Percentiles rank a stretch among this genome's conserved stretches.
These are phyloP conservation scores for Colletotrichum magnum DNA, from an alignment of 2,329 filamentous ascomycete species.

Conservation along the genomic window DNA sequence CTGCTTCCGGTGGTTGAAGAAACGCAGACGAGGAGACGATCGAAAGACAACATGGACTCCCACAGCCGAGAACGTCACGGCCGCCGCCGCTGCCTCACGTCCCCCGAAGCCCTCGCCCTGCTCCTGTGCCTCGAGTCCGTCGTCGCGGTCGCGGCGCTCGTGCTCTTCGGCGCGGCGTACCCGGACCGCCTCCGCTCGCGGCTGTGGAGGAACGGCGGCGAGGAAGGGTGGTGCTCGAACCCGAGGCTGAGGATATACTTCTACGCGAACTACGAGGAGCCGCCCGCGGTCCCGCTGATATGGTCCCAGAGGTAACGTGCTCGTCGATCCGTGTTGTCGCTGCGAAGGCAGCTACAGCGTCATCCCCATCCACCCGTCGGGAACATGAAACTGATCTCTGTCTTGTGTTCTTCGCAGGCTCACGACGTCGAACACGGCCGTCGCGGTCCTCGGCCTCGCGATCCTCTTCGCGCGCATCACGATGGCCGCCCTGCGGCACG, in stretches of 20 bases:
- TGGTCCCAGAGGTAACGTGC: slow-evolving; percentile 46
- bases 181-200: slow-evolving; percentile 44
- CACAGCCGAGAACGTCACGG: too few species aligned
- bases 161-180: slow-evolving; percentile 45
- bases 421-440: slow-evolving; percentile 47
- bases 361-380: too few species aligned
- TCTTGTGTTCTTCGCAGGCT: slow-evolving; percentile 39
- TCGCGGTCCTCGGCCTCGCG: slow-evolving; percentile 48
- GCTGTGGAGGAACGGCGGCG: slow-evolving; percentile 48
- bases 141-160: slow-evolving; percentile 30
- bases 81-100: not conserved
- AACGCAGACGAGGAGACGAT: not conserved
- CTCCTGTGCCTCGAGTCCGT: slow-evolving; percentile 43
- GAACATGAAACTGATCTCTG: not conserved
- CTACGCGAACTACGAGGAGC: slow-evolving; percentile 49
- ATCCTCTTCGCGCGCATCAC: slow-evolving; percentile 45
- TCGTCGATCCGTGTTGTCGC: too few species aligned
- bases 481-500: slow-evolving; percentile 44
- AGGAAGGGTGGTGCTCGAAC: slow-evolving; percentile 49
- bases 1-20: not conserved
- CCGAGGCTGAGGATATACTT: slow-evolving; percentile 48
- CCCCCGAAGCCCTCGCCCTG: not conserved
- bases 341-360: too few species aligned
- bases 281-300: slow-evolving; percentile 46
- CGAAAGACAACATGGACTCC: not conserved